A percentile compares a stretch with the other conserved stretches of the same genome.
Conservation (phyloP, 1,139 yeast genomes). For the Schizosaccharomyces versatilis region DNA sequence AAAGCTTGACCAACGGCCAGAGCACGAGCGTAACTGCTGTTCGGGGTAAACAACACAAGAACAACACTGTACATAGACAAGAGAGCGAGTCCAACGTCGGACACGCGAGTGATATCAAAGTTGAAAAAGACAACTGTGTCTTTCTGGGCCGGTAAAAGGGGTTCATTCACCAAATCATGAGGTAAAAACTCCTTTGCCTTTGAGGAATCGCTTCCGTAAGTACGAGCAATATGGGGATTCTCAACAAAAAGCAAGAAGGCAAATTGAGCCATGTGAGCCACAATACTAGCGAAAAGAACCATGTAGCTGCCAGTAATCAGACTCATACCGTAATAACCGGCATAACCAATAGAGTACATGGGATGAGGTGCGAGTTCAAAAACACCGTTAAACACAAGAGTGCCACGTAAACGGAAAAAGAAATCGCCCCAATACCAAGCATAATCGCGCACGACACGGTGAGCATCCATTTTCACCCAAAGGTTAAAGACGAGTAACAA, state of each 20-base stretch:
- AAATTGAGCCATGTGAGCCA: constrained; percentile 66
- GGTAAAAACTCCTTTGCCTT: constrained; percentile 1
- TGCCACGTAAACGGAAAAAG: constrained; percentile 61
- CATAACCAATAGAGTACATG: constrained; percentile 77
- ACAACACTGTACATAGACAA: constrained; percentile 24
- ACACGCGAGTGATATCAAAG: constrained; percentile 42
- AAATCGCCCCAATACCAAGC: constrained; percentile 97
- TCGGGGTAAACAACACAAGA: constrained; percentile 28
- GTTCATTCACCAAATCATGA: constrained; percentile 12
- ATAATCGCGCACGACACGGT: constrained; percentile 68
- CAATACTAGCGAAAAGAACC: constrained; percentile 44
- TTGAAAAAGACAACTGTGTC: constrained; percentile 43
- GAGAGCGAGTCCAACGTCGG: constrained; percentile 38
- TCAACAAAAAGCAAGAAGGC: constrained; percentile 56
- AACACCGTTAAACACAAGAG: constrained; percentile 71
- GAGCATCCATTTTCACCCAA: constrained; percentile 81
- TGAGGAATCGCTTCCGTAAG: constrained; percentile 23
- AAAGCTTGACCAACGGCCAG: constrained; percentile 30
- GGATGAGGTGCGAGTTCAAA: constrained; percentile 87
- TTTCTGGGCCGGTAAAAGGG: constrained; percentile 9
- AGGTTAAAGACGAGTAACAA: constrained; percentile 44
- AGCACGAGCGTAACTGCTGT: constrained; percentile 16
- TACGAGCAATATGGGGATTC: constrained; percentile 72
- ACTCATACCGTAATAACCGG: constrained; percentile 39
- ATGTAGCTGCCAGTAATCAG: constrained; percentile 55